Evolutionary conservation across 192 early-diverging fungal genomes (phyloP), one percentile per base, ranked within the genome.

Genomic region (Allomyces javanicus): DNA sequence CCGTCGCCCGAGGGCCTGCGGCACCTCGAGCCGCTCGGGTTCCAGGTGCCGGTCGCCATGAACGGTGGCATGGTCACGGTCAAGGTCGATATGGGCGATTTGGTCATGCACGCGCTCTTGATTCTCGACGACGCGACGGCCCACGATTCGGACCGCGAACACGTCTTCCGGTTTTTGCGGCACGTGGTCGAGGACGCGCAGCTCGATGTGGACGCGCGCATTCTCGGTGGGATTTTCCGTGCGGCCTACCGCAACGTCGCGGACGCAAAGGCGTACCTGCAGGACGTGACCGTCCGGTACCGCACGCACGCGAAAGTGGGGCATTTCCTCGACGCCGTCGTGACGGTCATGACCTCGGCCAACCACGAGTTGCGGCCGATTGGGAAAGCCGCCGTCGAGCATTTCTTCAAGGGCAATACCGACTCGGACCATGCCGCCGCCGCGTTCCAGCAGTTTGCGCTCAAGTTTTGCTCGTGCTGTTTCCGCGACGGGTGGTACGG

Each of bases 381-480:
- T n/a, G 89, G 85, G 3, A 83, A 86, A 69, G 77, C 78, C 21
- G 73, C 86, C 6, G 66, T 93, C n/a, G 73, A 76, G 62, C 62
- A 81, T 12, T 83, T 89, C 63, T 82, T 88, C 72, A 73, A 79
- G 9, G 80, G 78, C 1, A n/a, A 25, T 21, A 50, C 22, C 50
- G 50, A 50, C 23, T n/a, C 64, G 66, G 25, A 64, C 44, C 43
- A 73, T 88, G 27, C 78, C 83, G 65, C 76, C 80, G 40, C 72
- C 93, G 77, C 88, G 2, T 92, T 93, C 67, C 83, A 89, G 63
- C 75, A 80, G 6, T 73, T 97, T 45, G 90, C 94, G 27, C 83
- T 83, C 3, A 80, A 89, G 62, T 91, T 97, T 73, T 90, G 88
- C 62, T 91, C 89, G 0, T 88, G 83, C 45, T 99, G 96, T 72